A percentile compares a stretch with the other conserved stretches of the same genome.
Conservation (phyloP, 1,284 basidiomycete genomes). For the Rhodotorula sp. region DNA sequence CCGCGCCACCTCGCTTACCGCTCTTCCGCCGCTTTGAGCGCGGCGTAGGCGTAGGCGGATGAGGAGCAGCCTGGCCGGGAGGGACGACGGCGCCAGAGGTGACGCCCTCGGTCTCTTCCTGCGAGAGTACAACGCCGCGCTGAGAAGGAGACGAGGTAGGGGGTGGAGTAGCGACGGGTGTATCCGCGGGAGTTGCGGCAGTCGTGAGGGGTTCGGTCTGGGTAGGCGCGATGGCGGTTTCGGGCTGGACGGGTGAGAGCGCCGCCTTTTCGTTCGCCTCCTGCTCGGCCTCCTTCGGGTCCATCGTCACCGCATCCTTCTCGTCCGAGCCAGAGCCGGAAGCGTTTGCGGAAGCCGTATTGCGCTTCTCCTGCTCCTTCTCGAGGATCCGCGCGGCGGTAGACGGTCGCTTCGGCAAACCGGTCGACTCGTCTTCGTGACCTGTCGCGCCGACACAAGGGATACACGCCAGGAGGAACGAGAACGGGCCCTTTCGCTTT, state of each 20-base stretch:
- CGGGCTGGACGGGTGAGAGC: slow-evolving; percentile 6
- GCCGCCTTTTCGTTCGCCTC: slow-evolving; percentile 1
- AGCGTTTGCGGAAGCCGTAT: not conserved
- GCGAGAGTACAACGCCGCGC: slow-evolving; percentile 46
- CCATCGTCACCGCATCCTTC: not conserved
- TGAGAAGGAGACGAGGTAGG: slow-evolving; percentile 13
- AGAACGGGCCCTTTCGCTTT: slow-evolving; percentile 24
- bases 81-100: slow-evolving; percentile 67
- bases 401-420: not conserved
- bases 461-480: slow-evolving; percentile 30
- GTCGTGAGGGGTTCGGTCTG: slow-evolving; percentile 5
- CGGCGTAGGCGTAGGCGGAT: slow-evolving; percentile 2
- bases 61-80: slow-evolving; percentile 58
- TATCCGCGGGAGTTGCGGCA: not conserved
- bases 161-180: slow-evolving; percentile 11
- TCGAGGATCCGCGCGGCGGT: not conserved
- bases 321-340: not conserved
- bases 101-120: slow-evolving; percentile 62
- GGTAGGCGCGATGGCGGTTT: slow-evolving; percentile 8
- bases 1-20: slow-evolving; percentile 44
- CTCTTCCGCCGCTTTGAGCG: slow-evolving; percentile 49
- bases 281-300: not conserved
- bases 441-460: slow-evolving; percentile 26
- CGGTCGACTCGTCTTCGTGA: slow-evolving; percentile 10
- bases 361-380: slow-evolving; percentile 10